Evolutionary conservation across 352 stramenopile species (phyloP), one percentile per base, ranked within the genome.

Genomic region (Globisporangium cylindrosporum): DNA sequence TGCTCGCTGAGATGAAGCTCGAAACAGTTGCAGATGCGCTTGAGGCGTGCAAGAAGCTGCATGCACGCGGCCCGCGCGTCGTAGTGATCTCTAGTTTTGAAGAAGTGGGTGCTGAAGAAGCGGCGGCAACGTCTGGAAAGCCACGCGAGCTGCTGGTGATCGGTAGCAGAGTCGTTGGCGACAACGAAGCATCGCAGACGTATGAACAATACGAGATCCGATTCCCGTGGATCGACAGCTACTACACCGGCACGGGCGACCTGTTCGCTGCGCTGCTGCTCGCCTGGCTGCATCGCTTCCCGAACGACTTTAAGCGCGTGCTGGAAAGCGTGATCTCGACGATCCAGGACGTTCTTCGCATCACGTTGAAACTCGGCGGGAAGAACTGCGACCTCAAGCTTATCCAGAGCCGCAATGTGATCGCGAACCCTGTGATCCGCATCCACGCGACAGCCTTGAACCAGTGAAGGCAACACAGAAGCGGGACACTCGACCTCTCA

Each of bases 51-150:
- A 89, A 88, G 62, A 86, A 86, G 69, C 80, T 96, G 34, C 88
- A 96, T 64, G 75, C 71, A 34, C 60, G 89, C 24, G 88, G 88
- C 0, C 86, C 87, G 12, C 78, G 81, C 20, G 86, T 94, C 36
- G 81, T 96, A 56, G 84, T 96, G 32, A 89, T 96, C 69, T 94
- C 76, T 70, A 94, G 86, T 66, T 94, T 96, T 64, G 76, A 86
- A 65, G 82, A 93, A 63, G 73, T 68, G 0, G 68, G 62, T 12
- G 71, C 51, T 10, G 73, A 84, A 59, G 77, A 90, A 68, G 73
- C 65, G 6, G 66, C 68, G 3, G 68, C 53, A 4, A 68, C 79
- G 49, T 71, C 69, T 10, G 43, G 61, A 1, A 72, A 74, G 46
- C 54, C 69, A 0, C 75, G 68, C 36, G 84, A 92, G 61, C 72